Percentiles rank a stretch among this genome's conserved stretches.
phyloP scores from a whole-genome alignment of 345 rosid genomes.

The Arabidopsis suecica region DNA sequence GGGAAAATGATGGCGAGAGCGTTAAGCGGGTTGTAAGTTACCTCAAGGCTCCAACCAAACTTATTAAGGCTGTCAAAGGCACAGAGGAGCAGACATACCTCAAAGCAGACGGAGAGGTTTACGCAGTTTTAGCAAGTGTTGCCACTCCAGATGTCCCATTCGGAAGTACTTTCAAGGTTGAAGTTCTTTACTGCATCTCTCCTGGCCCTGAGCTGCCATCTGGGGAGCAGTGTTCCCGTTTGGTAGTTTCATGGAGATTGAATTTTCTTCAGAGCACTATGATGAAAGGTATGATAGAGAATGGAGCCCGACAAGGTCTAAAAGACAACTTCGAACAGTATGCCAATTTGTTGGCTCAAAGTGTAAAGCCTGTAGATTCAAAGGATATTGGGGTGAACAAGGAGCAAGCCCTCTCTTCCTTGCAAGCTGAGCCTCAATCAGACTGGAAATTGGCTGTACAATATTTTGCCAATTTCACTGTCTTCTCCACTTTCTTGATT shows the following conservation, averaged over 20 bases:
- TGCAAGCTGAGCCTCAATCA: constrained; percentile 86
- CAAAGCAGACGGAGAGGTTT: constrained; percentile 79
- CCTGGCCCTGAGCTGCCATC: constrained; percentile 87
- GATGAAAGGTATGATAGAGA: constrained; percentile 96
- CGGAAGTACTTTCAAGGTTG: constrained; percentile 76
- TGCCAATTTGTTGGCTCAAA: constrained; percentile 66
- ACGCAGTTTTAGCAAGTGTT: constrained; percentile 62
- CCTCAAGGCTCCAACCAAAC: constrained; percentile 76
- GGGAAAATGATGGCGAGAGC: constrained; percentile 61
- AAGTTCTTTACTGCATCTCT: constrained; percentile 70
- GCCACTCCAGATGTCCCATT: constrained; percentile 92
- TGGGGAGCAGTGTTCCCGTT: constrained; percentile 72
- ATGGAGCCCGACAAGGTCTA: constrained; percentile 83
- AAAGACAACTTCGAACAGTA: constrained; percentile 81
- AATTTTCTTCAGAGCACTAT: constrained; percentile 91
- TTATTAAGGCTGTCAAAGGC: constrained; percentile 84
- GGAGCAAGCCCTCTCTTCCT: constrained; percentile 82
- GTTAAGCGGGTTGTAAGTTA: constrained; percentile 71
- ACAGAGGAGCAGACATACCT: constrained; percentile 82
- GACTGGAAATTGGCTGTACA: constrained; percentile 83
- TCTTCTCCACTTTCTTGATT: constrained; percentile 67
- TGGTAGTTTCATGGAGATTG: constrained; percentile 87
- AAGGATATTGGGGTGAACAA: constrained; percentile 80
- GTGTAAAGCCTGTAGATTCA: constrained; percentile 73
- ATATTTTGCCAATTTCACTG: constrained; percentile 85